phyloP scores from a whole-genome alignment of 2,329 filamentous ascomycete genomes.

The Orbilia blumenaviensis region DNA sequence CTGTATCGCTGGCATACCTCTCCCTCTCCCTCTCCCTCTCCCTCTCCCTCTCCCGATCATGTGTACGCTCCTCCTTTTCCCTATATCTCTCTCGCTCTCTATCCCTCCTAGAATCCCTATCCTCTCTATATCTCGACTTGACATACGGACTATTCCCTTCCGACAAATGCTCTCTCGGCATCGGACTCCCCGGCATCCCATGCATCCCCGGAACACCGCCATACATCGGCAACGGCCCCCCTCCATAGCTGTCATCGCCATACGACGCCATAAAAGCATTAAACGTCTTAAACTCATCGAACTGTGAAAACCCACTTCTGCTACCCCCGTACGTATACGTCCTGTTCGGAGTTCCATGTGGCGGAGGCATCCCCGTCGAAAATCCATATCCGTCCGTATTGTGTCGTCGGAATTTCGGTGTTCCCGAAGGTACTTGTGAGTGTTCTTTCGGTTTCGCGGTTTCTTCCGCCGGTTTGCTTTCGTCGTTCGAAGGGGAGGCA shows the following conservation, averaged over 20 bases:
- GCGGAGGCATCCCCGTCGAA: slow-evolving; percentile 17
- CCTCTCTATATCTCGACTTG: slow-evolving; percentile 40
- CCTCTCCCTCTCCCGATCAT: slow-evolving; percentile 15
- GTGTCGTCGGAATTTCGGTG: slow-evolving; percentile 50
- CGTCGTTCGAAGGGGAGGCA: slow-evolving; percentile 70
- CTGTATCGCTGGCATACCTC: slow-evolving; percentile 44
- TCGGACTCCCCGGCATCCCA: slow-evolving; percentile 44
- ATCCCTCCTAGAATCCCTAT: slow-evolving; percentile 42
- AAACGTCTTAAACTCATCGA: slow-evolving; percentile 50
- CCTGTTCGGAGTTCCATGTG: slow-evolving; percentile 27
- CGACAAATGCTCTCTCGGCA: slow-evolving; percentile 33
- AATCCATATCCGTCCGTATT: slow-evolving; percentile 45
- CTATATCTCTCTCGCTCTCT: slow-evolving; percentile 35
- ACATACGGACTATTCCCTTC: slow-evolving; percentile 45
- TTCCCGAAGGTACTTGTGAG: slow-evolving; percentile 65
- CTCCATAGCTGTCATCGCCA: slow-evolving; percentile 10
- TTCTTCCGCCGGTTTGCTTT: slow-evolving; percentile 64
- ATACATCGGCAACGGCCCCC: slow-evolving; percentile 35
- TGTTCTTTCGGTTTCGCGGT: slow-evolving; percentile 63
- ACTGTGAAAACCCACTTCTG: slow-evolving; percentile 11
- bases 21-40: slow-evolving; percentile 28
- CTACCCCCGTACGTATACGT: slow-evolving; percentile 35
- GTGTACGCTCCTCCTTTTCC: slow-evolving; percentile 24
- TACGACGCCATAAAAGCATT: slow-evolving; percentile 49
- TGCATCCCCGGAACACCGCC: slow-evolving; percentile 39